Evolutionary conservation across 495 filamentous ascomycete genomes (phyloP).

Genomic region (Neurospora tetrasperma): DNA sequence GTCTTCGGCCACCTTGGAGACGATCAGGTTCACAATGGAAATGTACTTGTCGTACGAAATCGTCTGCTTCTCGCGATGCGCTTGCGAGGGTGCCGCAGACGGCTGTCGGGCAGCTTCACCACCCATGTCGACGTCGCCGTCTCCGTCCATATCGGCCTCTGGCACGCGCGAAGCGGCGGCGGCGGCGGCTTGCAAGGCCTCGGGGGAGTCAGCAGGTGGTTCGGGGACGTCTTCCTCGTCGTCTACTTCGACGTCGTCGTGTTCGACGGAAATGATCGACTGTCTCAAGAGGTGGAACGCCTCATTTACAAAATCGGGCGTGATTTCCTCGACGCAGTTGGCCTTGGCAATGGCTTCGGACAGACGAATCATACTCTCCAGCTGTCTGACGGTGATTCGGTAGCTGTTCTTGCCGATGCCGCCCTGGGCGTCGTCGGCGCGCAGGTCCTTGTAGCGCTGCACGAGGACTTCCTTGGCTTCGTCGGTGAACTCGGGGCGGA

Average conservation of each 20-base stretch:
- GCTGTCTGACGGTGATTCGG: slow-evolving; percentile 90
- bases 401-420: slow-evolving; percentile 88
- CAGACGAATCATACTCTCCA: slow-evolving; percentile 90
- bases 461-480: slow-evolving; percentile 82
- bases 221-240: slow-evolving; percentile 59
- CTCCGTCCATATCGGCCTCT: slow-evolving; percentile 35
- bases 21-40: slow-evolving; percentile 73
- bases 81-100: slow-evolving; percentile 13
- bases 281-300: slow-evolving; percentile 82
- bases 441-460: slow-evolving; percentile 90
- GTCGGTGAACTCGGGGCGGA: slow-evolving; percentile 83
- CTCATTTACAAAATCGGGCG: slow-evolving; percentile 74
- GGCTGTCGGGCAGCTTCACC: slow-evolving; percentile 30
- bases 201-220: slow-evolving; percentile 24
- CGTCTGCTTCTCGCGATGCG: slow-evolving; percentile 57
- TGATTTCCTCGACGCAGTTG: slow-evolving; percentile 90
- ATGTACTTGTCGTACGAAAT: slow-evolving; percentile 96
- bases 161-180: slow-evolving; percentile 18
- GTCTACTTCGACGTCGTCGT: slow-evolving; percentile 94
- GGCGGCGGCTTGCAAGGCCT: slow-evolving; percentile 28
- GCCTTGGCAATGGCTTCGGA: slow-evolving; percentile 94
- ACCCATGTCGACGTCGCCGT: slow-evolving; percentile 63
- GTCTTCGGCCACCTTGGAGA: slow-evolving; percentile 58
- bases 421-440: slow-evolving; percentile 88
- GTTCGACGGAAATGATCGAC: slow-evolving; percentile 95